Evolutionary conservation across 371 early-diverging fungal species (phyloP).

Genomic region (Rhizomucor miehei): DNA sequence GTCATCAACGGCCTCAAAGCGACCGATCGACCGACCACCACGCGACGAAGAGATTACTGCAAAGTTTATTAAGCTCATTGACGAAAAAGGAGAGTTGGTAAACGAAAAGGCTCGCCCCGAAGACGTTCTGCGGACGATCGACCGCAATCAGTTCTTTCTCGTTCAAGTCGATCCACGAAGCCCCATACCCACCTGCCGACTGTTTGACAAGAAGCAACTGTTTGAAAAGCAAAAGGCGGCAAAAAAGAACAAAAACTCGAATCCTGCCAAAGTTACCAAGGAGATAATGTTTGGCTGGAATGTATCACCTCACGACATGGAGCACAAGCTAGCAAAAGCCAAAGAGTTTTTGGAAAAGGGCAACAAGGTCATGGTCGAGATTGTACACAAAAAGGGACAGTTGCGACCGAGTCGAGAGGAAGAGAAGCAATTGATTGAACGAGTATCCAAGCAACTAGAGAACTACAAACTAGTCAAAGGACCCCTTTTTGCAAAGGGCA

Average conservation of each 20-base stretch:
- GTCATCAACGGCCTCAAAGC: slow-evolving; percentile 9
- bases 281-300: slow-evolving; percentile 62
- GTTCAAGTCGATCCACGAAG: slow-evolving; percentile 51
- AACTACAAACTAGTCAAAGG: slow-evolving; percentile 33
- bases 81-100: slow-evolving; percentile 37
- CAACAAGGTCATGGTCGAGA: slow-evolving; percentile 53
- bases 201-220: slow-evolving; percentile 52
- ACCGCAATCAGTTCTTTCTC: slow-evolving; percentile 47
- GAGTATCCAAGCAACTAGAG: slow-evolving; percentile 15
- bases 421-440: slow-evolving; percentile 20
- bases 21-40: slow-evolving; percentile 24
- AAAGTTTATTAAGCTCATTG: slow-evolving; percentile 47
- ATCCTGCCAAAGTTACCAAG: slow-evolving; percentile 38
- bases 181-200: slow-evolving; percentile 52
- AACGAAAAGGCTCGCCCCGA: slow-evolving; percentile 31
- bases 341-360: slow-evolving; percentile 58
- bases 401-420: slow-evolving; percentile 17
- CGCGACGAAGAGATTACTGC: slow-evolving; percentile 60
- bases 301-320: slow-evolving; percentile 54
- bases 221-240: slow-evolving; percentile 51
- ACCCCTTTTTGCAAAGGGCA: slow-evolving; percentile 24
- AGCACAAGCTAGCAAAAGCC: slow-evolving; percentile 52
- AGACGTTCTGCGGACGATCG: slow-evolving; percentile 33
- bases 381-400: slow-evolving; percentile 52
- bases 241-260: slow-evolving; percentile 44